phyloP scores from a whole-genome alignment of 768 basidiomycete species.

The Pulveroboletus sp. region DNA sequence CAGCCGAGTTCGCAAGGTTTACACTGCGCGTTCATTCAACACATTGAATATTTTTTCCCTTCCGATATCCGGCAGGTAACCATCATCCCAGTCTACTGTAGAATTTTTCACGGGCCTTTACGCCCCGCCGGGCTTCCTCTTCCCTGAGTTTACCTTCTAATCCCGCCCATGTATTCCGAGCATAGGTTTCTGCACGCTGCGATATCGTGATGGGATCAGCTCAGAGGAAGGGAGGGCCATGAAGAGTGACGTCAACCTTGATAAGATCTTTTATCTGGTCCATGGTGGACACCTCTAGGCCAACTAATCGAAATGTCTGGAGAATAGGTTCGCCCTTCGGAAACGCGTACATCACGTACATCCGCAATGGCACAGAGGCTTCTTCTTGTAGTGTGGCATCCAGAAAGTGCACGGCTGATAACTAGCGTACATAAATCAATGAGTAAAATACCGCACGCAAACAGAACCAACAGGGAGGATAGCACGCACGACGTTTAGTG shows the following conservation, averaged over 20 bases:
- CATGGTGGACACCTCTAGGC: slow-evolving; percentile 55
- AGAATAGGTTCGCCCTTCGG: slow-evolving; percentile 39
- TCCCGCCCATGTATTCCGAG: slow-evolving; percentile 50
- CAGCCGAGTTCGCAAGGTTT: too few species aligned
- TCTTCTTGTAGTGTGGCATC: slow-evolving; percentile 77
- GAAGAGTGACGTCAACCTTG: slow-evolving; percentile 40
- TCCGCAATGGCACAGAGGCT: slow-evolving; percentile 55
- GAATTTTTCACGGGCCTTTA: slow-evolving; percentile 59
- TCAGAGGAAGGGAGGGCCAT: neutral
- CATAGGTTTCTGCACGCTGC: slow-evolving; percentile 71
- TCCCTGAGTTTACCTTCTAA: slow-evolving; percentile 65
- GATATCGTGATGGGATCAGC: slow-evolving; percentile 44
- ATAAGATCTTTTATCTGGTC: slow-evolving; percentile 49
- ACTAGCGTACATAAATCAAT: slow-evolving; percentile 33
- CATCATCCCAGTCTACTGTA: slow-evolving; percentile 21
- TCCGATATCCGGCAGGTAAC: neutral
- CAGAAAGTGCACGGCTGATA: slow-evolving; percentile 60
- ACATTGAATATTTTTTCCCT: neutral
- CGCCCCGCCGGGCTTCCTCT: slow-evolving; percentile 57
- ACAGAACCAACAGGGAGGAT: neutral
- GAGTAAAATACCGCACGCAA: neutral
- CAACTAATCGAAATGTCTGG: slow-evolving; percentile 64
- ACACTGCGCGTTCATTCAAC: too few species aligned
- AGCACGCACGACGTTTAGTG: slow-evolving; percentile 67
- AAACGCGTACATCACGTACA: slow-evolving; percentile 69